Base-by-base conservation (phyloP, 2,329 filamentous ascomycete species). In the Canariomyces notabilis region DNA sequence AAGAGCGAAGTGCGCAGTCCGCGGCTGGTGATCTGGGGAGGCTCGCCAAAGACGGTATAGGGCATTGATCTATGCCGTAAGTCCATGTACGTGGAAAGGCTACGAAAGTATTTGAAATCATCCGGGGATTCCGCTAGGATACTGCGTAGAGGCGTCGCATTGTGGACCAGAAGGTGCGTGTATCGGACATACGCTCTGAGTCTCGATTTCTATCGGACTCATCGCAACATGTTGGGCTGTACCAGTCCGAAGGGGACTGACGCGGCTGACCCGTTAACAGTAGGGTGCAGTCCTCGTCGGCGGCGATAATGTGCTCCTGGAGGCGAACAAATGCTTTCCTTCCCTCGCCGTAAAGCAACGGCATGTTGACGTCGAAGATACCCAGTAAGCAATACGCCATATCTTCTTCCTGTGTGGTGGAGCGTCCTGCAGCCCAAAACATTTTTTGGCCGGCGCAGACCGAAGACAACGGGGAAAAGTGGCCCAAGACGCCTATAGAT, bases 271-370 rank as follows among this genome's bases (percentile, higher is more conserved):
- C 35, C 42, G 34, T 37, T 15, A 35, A 20, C 2, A 46, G 32
- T 1, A 46, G 20, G 3, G 22, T 46, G 4, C 37, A 12, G 11
- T 46, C 37, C 4, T 29, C n/a, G 7, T 18, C n/a, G n/a, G n/a
- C n/a, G n/a, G n/a, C n/a, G 4, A 29, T 3, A 12, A 29, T 29
- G 4, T 29, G 39, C 11, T 43, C 18, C 31, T 47, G 44, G 9
- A 50, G 33, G 14, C 44, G 39, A 5, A 19, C 4, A 19, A 50
- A 50, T 3, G 48, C 48, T 8, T 44, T 50, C 8, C 34, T 19
- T 9, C 48, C 48, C 35, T 50, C 48, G 15, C 48, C 48, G n/a
- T 44, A 50, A 18, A 50, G 41, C 36, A 50, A 40, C 2, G 43
- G 39, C 48, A 50, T 47, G 37, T 33, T 37, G 16, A 50, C 39